Evolutionary conservation across 352 stramenopile genomes (phyloP).

Genomic region (Phytophthora boehmeriae): DNA sequence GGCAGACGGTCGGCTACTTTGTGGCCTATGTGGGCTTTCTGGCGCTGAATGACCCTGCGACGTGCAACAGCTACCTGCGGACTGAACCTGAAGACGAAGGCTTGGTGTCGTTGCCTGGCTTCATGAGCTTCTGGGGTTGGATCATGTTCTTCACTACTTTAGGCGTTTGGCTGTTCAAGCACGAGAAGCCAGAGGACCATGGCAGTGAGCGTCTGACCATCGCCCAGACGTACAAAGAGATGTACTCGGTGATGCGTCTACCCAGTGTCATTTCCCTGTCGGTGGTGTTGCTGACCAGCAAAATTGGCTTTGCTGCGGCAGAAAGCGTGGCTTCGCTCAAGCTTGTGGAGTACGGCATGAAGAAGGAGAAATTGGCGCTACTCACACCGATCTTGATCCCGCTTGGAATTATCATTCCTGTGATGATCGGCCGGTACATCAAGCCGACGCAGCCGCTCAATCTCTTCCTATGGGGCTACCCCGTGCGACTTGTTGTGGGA

Average conservation of each 20-base stretch:
- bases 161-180: conserved; percentile 93
- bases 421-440: conserved; percentile 81
- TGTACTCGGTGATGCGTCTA: conserved; percentile 87
- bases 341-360: conserved; percentile 90
- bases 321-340: conserved; percentile 94
- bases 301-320: conserved; percentile 91
- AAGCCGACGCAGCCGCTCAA: conserved; percentile 72
- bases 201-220: conserved; percentile 81
- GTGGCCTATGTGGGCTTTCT: conserved; percentile 98
- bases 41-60: conserved; percentile 94
- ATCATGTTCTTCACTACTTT: conserved; percentile 94
- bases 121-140: conserved; percentile 95
- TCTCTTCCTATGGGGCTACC: conserved; percentile 84
- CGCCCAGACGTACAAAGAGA: conserved; percentile 89
- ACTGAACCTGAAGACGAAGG: conserved; percentile 61
- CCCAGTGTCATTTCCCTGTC: conserved; percentile 87
- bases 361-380: conserved; percentile 93
- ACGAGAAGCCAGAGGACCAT: conserved; percentile 70
- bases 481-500: conserved; percentile 82
- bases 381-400: conserved; percentile 89
- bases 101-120: conserved; percentile 86
- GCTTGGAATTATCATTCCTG: conserved; percentile 87
- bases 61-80: conserved; percentile 92
- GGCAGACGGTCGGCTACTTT: conserved; percentile 98
- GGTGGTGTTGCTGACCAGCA: conserved; percentile 91